Percentiles rank a stretch among this genome's conserved stretches.
Evolutionary conservation across 1,284 basidiomycete species (phyloP).

Genomic region (Papiliotrema nemorosa): DNA sequence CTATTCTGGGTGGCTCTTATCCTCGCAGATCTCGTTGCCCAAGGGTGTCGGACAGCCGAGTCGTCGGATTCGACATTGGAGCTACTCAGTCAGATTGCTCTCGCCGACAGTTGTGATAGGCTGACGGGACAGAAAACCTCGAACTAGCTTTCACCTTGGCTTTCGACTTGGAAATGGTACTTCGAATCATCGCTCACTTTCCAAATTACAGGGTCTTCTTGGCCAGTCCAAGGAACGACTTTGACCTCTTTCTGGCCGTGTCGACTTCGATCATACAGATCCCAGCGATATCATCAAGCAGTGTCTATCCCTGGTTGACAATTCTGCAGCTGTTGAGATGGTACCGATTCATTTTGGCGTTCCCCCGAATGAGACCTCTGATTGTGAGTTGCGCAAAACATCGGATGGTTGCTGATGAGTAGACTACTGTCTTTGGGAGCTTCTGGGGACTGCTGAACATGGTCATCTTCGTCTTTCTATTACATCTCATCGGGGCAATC

Average conservation of each 20-base stretch:
- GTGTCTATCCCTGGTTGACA: slow-evolving; percentile 84
- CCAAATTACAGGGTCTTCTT: slow-evolving; percentile 84
- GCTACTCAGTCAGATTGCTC: slow-evolving; percentile 45
- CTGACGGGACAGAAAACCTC: slow-evolving; percentile 54
- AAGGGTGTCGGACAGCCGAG: slow-evolving; percentile 68
- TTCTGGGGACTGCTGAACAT: slow-evolving; percentile 90
- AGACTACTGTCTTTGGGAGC: slow-evolving; percentile 88
- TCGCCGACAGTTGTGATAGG: not conserved
- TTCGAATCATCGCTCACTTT: slow-evolving; percentile 68
- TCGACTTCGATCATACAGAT: slow-evolving; percentile 80
- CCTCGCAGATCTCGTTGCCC: slow-evolving; percentile 63
- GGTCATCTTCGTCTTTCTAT: slow-evolving; percentile 84
- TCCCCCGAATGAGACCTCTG: slow-evolving; percentile 44
- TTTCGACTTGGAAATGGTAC: slow-evolving; percentile 83
- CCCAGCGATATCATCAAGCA: slow-evolving; percentile 65
- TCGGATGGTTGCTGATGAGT: slow-evolving; percentile 4
- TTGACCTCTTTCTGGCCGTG: slow-evolving; percentile 80
- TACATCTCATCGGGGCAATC: slow-evolving; percentile 83
- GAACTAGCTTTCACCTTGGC: slow-evolving; percentile 78
- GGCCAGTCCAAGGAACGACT: slow-evolving; percentile 61
- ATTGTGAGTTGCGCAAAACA: slow-evolving; percentile 13
- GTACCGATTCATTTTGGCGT: slow-evolving; percentile 79
- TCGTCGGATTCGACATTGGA: slow-evolving; percentile 54
- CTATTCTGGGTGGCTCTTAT: slow-evolving; percentile 75
- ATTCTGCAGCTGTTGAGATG: slow-evolving; percentile 84